Evolutionary conservation across 1,284 basidiomycete species (phyloP), one percentile per base, ranked within the genome.

Genomic region (Tilletia horrida): DNA sequence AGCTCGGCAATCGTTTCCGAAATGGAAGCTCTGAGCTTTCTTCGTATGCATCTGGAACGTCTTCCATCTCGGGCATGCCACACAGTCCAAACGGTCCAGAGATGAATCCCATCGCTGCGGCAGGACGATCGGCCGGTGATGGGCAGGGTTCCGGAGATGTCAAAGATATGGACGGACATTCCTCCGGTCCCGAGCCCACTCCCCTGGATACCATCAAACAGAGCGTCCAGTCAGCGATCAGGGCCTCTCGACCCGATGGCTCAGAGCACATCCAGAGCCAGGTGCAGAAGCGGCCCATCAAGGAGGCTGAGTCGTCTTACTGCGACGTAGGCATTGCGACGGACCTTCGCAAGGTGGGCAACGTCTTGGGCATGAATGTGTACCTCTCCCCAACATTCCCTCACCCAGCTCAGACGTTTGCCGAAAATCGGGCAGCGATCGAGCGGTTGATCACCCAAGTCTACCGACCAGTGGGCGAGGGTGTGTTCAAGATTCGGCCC

Each of bases 401-500:
- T 25, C 66, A 74, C 45, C 71, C 79, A 1, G 71, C 72, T 2
- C 66, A 68, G 63, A 80, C 81, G 65, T 70, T 83, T 43, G 67
- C 69, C 43, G 50, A 69, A 23, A 76, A 83, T 62, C 73, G 68
- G 27, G 73, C 75, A 1, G 79, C 82, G 1, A 72, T 84, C 16
- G 66, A 76, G 21, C 78, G 81, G 7, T 73, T 83, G 65, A 76
- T 83, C 61, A 69, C 71, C 16, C 71, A 69, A 3, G 73, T 84
- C 8, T 76, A 82, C 48, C 75, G 73, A 40, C 83, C 83, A 0
- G 71, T 82, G 44, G 79, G 75, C 62, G 59, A 43, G 13, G 69
- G 73, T 40, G 77, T 84, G 7, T 84, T 83, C 67, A 76, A 79
- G 21, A 65, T 84, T 14, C 80, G 82, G 65, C 84, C 88, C 18